Evolutionary conservation across 2,329 filamentous ascomycete species (phyloP).

Genomic region (Phaeomoniella chlamydospora): DNA sequence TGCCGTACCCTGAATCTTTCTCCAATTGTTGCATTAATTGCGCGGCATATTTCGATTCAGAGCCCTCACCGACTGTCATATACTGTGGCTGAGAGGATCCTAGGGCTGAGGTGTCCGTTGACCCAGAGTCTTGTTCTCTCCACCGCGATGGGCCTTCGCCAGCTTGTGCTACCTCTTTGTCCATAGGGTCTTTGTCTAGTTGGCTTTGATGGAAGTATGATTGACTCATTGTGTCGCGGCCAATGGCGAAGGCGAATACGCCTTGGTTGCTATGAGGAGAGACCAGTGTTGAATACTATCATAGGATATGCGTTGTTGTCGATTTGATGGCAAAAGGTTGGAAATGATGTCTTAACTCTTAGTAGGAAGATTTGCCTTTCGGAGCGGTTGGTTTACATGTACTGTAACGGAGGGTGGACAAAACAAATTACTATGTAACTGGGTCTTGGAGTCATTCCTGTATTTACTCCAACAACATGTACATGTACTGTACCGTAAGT

Average conservation of each 20-base stretch:
- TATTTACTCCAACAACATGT: no score
- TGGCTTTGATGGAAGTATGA: conserved; percentile 3
- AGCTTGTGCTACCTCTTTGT: background rate
- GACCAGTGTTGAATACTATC: background rate
- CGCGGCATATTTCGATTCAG: conserved; percentile 66
- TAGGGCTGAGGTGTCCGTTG: background rate
- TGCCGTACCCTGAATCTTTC: conserved; percentile 82
- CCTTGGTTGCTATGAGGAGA: no score
- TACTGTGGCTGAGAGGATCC: conserved; percentile 45
- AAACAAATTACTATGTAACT: no score
- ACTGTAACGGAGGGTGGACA: no score
- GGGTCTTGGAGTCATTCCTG: no score
- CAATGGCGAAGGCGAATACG: background rate
- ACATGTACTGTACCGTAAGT: no score
- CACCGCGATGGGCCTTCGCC: background rate
- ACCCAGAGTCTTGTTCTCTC: background rate
- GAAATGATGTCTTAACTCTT: background rate
- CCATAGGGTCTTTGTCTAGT: conserved; percentile 2
- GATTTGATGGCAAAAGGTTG: background rate
- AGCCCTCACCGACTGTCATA: conserved; percentile 77
- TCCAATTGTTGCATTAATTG: conserved; percentile 71
- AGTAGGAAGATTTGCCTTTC: background rate
- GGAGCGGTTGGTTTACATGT: no score
- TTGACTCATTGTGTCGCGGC: conserved; percentile 5
- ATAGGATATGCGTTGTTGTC: background rate